These are phyloP conservation scores for Nectriaceae sp. DNA, from an alignment of 2,329 filamentous ascomycete species.

Conservation along the genomic window DNA sequence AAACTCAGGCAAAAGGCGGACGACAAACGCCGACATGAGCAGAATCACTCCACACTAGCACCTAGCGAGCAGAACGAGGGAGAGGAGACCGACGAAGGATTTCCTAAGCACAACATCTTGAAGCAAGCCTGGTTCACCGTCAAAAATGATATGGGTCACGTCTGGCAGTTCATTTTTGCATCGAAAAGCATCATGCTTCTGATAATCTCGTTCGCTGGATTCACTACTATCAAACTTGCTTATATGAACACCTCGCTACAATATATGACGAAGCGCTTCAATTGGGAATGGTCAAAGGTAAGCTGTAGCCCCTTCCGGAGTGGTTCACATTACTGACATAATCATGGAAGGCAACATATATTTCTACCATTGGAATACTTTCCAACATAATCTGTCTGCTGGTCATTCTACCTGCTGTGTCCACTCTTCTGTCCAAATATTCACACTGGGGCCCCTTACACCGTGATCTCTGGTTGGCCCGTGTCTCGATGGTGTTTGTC, in stretches of 20 bases:
- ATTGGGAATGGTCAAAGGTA: slow-evolving; percentile 48
- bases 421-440: slow-evolving; percentile 33
- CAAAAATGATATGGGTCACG: slow-evolving; percentile 35
- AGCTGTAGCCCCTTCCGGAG: neutral
- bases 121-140: slow-evolving; percentile 28
- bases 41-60: slow-evolving; percentile 6
- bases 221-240: slow-evolving; percentile 32
- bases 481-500: slow-evolving; percentile 34
- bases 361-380: slow-evolving; percentile 41
- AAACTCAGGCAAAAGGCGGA: slow-evolving; percentile 34
- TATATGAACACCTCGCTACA: slow-evolving; percentile 46
- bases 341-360: slow-evolving; percentile 38
- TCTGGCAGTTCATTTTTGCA: slow-evolving; percentile 42
- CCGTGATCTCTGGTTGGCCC: slow-evolving; percentile 44
- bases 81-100: neutral
- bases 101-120: slow-evolving; percentile 15
- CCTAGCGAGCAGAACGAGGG: neutral
- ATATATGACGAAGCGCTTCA: slow-evolving; percentile 54
- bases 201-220: slow-evolving; percentile 34
- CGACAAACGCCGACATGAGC: slow-evolving; percentile 13
- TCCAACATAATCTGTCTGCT: slow-evolving; percentile 41
- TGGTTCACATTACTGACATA: neutral
- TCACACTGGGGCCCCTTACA: slow-evolving; percentile 32
- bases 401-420: slow-evolving; percentile 38
- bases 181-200: slow-evolving; percentile 42